Evolutionary conservation across 2,329 filamentous ascomycete species (phyloP).

Genomic region (Fusarium setosum): DNA sequence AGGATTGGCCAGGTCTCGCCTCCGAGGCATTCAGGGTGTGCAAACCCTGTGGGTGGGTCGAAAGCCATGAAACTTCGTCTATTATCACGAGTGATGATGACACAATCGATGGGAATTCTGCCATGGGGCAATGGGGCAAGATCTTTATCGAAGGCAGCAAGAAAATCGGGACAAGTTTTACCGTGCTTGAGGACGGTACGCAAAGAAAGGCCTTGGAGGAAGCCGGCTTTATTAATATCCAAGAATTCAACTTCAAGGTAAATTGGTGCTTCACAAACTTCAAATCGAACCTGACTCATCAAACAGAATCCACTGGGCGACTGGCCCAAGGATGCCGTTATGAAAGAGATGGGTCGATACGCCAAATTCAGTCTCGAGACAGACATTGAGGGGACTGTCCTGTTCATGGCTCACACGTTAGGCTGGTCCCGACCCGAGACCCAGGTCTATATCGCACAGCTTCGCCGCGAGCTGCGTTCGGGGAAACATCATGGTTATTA

Average conservation of each 20-base stretch:
- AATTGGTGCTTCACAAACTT: rapidly evolving
- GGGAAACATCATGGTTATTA: conserved; percentile 47
- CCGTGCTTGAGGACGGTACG: conserved; percentile 31
- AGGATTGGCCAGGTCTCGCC: conserved; percentile 66
- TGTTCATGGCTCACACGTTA: conserved; percentile 50
- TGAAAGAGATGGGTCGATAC: conserved; percentile 42
- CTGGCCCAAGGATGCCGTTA: conserved; percentile 21
- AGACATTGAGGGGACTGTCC: conserved; percentile 49
- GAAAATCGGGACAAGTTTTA: conserved; percentile 45
- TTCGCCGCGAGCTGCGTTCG: conserved; percentile 46
- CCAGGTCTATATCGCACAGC: conserved; percentile 46
- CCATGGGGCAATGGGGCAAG: conserved; percentile 43
- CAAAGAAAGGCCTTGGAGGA: conserved; percentile 34
- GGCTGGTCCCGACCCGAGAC: conserved; percentile 51
- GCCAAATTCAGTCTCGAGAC: conserved; percentile 48
- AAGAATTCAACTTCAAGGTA: conserved; percentile 39
- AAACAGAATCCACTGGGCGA: conserved; percentile 34
- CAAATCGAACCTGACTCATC: rapidly evolving
- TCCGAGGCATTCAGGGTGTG: conserved; percentile 63
- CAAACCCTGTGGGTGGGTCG: conserved; percentile 63
- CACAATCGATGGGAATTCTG: conserved; percentile 40
- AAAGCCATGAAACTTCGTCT: conserved; percentile 46
- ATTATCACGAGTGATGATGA: conserved; percentile 44
- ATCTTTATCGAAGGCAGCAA: conserved; percentile 46
- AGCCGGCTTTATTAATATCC: conserved; percentile 37